Evolutionary conservation across 2,329 filamentous ascomycete species (phyloP), one percentile per base, ranked within the genome.

Genomic region (Arthrinium phaeospermum): DNA sequence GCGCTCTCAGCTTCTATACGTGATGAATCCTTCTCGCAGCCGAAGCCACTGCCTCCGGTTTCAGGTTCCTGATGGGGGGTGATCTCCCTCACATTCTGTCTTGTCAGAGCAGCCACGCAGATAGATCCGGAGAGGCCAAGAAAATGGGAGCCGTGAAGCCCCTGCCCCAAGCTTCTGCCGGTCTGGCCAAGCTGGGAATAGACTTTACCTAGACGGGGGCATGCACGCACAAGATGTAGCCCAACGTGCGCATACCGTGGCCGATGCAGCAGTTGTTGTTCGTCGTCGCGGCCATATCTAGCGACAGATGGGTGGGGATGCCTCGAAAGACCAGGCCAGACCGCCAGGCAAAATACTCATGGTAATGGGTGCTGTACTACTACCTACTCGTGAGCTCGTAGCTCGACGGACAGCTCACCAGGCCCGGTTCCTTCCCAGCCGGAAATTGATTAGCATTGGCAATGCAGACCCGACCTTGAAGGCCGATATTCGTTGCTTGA

Each of bases 191-290:
- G 57, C 57, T 64, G 57, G 57, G 12, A 64, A 64, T 64, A 41
- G 57, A 41, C 57, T 64, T 64, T 19, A 41, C 13, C 57, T n/a
- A 64, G 57, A 41, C 34, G 57, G 34, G 57, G 57, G 13, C 14
- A 64, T 64, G 57, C 67, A 69, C 37, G 45, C 34, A 49, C 45
- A 10, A 30, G 27, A 69, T 34, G 22, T 70, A 51, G 68, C 45
- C 68, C 68, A 69, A 53, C 47, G 47, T 69, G 68, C 46, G 46
- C 46, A 19, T 19, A 24, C 45, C 47, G 34, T 47, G 14, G 68
- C 45, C 47, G 34, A n/a, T 49, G 68, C 68, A 53, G 45, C 22
- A 41, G 57, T 64, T n/a, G 57, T 64, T 64, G 57, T 64, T 30
- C 37, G 57, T 37, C 16, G 53, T 41, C 22, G 57, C 22, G 19